These are phyloP conservation scores for Tulasnella sp. DNA, from an alignment of 768 basidiomycete genomes.

Conservation along the genomic window DNA sequence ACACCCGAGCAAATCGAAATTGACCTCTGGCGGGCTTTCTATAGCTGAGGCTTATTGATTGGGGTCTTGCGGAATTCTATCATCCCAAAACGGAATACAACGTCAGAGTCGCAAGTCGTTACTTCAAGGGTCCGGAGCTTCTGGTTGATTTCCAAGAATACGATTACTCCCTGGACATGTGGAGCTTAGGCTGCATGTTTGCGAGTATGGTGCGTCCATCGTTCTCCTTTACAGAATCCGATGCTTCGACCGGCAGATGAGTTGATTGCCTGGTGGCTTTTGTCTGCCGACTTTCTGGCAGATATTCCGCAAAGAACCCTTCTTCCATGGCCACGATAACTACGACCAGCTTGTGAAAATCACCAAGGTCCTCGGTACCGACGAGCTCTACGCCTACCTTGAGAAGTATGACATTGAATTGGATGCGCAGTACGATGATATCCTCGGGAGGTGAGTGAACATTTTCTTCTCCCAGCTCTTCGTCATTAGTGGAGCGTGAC, in stretches of 20 bases:
- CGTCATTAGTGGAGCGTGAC: not conserved
- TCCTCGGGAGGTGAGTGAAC: slow-evolving; percentile 36
- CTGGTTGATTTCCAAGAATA: slow-evolving; percentile 61
- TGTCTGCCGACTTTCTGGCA: slow-evolving; percentile 19
- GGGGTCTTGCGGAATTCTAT: slow-evolving; percentile 70
- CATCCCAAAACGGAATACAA: slow-evolving; percentile 59
- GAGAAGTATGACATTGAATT: slow-evolving; percentile 54
- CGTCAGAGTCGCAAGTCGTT: slow-evolving; percentile 57
- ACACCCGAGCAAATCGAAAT: not conserved
- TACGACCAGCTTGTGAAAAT: slow-evolving; percentile 64
- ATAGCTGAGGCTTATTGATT: slow-evolving; percentile 53
- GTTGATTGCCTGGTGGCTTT: not conserved
- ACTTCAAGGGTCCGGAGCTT: slow-evolving; percentile 65
- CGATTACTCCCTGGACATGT: slow-evolving; percentile 61
- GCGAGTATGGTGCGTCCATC: slow-evolving; percentile 57
- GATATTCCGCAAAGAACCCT: slow-evolving; percentile 65
- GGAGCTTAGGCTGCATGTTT: slow-evolving; percentile 66
- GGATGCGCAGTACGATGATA: slow-evolving; percentile 46
- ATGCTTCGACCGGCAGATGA: not conserved
- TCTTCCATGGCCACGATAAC: slow-evolving; percentile 65
- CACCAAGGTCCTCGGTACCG: slow-evolving; percentile 55
- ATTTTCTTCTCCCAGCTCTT: not conserved
- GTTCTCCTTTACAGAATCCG: not conserved
- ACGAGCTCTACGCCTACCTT: slow-evolving; percentile 49
- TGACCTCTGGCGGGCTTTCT: not conserved